Base-by-base conservation (phyloP, 2,329 filamentous ascomycete genomes). In the Proliferodiscus dingleyae region DNA sequence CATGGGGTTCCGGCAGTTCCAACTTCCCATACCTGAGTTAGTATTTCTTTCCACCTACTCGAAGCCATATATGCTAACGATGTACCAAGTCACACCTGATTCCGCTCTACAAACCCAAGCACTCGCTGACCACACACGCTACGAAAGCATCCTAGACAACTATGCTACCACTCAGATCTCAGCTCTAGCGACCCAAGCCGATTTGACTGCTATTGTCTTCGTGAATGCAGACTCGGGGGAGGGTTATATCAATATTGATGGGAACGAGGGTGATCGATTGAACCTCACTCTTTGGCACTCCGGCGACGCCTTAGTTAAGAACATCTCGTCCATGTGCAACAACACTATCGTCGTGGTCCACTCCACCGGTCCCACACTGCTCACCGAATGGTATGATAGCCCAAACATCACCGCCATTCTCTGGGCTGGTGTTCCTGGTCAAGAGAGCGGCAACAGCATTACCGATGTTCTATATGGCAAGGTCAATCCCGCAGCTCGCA, bases 321-420 rank as follows among this genome's bases (percentile, higher is more conserved):
- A 85, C 38, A 87, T 95, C 9, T 82, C 88, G 1, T 74, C 81
- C 6, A 63, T 81, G 51, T 90, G 85, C 73, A 81, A 84, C 70
- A 95, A 96, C 74, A 95, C 89, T 10, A 85, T 97, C 49, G 87
- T 97, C 13, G 80, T 96, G 46, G 84, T 97, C 48, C 91, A 97
- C 71, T 89, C 86, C 1, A 79, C 83, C 3, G 89, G 89, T 0
- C 81, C 90, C 1, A 86, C 94, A 4, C 69, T 94, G 1, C 68
- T 96, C 19, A 79, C 81, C 10, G 78, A 87, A 8, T 91, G 82
- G 75, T 82, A 86, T 58, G 69, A 86, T 42, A 82, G 81, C 65
- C 77, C 80, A 28, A 95, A 95, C 65, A 74, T 95, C 39, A 89
- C 87, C 1, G 89, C 87, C 30, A 89, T 95, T 43, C 64, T 95